Conservation (phyloP, 306 rosid genomes). For the Notholithocarpus densiflorus region DNA sequence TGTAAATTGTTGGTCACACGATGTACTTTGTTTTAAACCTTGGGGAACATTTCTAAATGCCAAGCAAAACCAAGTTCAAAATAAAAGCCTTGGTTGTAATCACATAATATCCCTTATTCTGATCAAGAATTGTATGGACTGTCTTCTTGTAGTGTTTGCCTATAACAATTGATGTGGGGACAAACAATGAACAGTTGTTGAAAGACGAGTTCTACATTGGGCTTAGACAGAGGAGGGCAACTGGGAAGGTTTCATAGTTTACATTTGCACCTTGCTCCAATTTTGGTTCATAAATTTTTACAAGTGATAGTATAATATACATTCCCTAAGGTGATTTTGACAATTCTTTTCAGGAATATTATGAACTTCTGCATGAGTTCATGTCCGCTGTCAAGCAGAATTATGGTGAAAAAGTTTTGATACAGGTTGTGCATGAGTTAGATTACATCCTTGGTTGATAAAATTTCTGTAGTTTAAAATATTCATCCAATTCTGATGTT, state of each 20-base stretch:
- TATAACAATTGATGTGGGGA: constrained; percentile 90
- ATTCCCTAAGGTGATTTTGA: constrained; percentile 17
- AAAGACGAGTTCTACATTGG: constrained; percentile 92
- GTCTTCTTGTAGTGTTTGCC: constrained; percentile 77
- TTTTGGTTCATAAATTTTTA: constrained; percentile 6
- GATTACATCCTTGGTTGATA: constrained; percentile 17
- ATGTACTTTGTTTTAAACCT: background rate
- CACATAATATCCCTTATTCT: background rate
- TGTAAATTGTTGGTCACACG: too few relatives aligned
- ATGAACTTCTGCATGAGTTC: constrained; percentile 83
- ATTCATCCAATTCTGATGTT: constrained; percentile 8
- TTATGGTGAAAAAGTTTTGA: constrained; percentile 87
- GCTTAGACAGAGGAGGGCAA: constrained; percentile 85
- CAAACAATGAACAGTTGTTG: constrained; percentile 85
- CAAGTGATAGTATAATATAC: background rate
- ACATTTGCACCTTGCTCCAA: constrained; percentile 15
- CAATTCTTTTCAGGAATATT: constrained; percentile 65
- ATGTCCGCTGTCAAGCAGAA: constrained; percentile 95
- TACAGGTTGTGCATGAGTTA: constrained; percentile 54
- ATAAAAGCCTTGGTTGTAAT: background rate
- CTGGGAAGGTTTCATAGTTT: constrained; percentile 70
- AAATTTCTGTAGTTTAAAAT: constrained; percentile 1
- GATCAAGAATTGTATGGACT: background rate
- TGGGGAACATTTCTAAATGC: background rate
- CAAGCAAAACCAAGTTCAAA: background rate